A percentile compares a stretch with the other conserved stretches of the same genome.
Conservation (phyloP, 2,329 filamentous ascomycete species). For the Aspergillus tamarii region DNA sequence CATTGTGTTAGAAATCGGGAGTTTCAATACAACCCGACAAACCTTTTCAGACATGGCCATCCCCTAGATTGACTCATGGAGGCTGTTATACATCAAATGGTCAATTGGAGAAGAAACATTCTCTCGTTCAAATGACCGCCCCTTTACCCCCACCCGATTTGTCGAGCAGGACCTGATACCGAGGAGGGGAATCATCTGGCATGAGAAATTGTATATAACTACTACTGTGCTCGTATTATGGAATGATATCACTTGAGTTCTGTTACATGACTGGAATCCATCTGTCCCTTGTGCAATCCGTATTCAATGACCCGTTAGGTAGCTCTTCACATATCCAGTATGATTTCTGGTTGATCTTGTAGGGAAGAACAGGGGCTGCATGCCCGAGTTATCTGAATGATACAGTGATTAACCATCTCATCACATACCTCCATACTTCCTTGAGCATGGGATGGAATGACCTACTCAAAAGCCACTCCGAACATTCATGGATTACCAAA, state of each 20-base stretch:
- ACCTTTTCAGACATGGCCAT: not conserved
- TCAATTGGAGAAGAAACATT: not conserved
- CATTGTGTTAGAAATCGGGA: not conserved
- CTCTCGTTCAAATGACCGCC: not conserved
- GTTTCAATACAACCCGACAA: not conserved
- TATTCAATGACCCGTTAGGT: no score
- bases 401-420: no score
- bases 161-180: conserved; percentile 17
- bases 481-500: no score
- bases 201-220: conserved; percentile 8
- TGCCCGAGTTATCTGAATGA: no score
- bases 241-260: not conserved
- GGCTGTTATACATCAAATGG: not conserved
- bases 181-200: not conserved
- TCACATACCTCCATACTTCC: no score
- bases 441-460: no score
- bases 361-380: no score
- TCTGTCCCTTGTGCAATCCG: no score
- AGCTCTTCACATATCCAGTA: no score
- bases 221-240: conserved; percentile 5
- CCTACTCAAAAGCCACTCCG: no score
- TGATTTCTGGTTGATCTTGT: no score
- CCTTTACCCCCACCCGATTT: conserved; percentile 10
- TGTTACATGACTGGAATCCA: not conserved
- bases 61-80: not conserved